Base-by-base conservation (phyloP, 176 grass and related monocot species). In the Saccharum officinarum region DNA sequence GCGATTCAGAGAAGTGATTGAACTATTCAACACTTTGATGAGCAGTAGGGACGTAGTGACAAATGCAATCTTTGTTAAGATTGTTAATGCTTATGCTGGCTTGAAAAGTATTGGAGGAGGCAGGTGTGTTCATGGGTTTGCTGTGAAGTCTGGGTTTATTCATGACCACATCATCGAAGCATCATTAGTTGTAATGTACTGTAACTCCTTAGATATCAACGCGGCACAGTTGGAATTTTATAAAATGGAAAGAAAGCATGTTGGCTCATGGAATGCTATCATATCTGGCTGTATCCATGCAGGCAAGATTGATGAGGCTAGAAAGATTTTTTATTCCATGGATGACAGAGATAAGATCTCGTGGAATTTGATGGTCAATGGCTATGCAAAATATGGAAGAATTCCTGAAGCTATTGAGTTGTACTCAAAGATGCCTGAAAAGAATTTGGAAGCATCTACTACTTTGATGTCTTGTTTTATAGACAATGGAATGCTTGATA, bases 161-260 rank as follows among this genome's bases (percentile, higher is more conserved):
- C 23, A 45, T 84, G 45, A 82, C 31, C 78, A 85, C 45, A 86
- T 85, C 55, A 71, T 93, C 13, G 88, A 95, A 76, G 71, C 86
- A 16, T 91, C 91, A 6, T 76, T 95, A 44, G 91, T 95, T 75
- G 16, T 59, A 15, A 92, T 92, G 93, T 95, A 95, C 47, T 91
- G 85, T 26, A 86, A 77, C 38, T 89, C 54, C 55, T 67, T 93
- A n/a, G 76, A 84, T 26, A 91, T 91, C 2, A 33, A 77, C 1
- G 67, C 79, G 78, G 91, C 91, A 69, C 15, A 36, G 60, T 28
- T 93, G 70, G 93, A 95, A 45, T 95, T 95, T 76, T 22, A 84
- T 65, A 95, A 91, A 46, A 77, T 95, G 93, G 91, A 87, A 20
- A 68, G 71, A 49, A 95, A 89, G 22, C 79, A 89, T 81, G 61